Base-by-base conservation (phyloP, 1,139 yeast species). In the Geotrichum siamense region DNA sequence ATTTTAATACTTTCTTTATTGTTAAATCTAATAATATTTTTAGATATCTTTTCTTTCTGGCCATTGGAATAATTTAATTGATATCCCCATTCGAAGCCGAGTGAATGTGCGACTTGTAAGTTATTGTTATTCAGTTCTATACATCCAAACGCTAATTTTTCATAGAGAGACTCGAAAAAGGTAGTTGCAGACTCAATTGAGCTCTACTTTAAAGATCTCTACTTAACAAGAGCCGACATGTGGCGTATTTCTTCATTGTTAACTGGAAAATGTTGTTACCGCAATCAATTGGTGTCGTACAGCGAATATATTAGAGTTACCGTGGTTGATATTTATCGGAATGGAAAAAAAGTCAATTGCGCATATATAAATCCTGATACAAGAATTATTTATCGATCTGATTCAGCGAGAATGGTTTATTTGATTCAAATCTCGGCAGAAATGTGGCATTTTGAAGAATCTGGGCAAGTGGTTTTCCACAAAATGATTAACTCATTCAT, bases 371-470 rank as follows among this genome's bases (percentile, higher is more conserved):
- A 89, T 2, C 76, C 76, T 13, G 71, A 76, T 27, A 89, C 98
- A 3, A 81, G 81, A 53, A 68, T 91, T 16, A 84, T 87, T 0
- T 91, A 83, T 58, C 71, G 98, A 41, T 85, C 96, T 1, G 96
- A 91, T 55, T 81, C 95, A 38, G 94, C 97, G 1, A 76, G 84
- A 47, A 67, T 89, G 48, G 75, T 87, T 10, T 84, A 89, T 40
- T 70, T 93, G 50, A 78, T 93, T 42, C 98, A 93, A 60, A 76
- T 89, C 53, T 84, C 96, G 1, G 73, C 82, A 33, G 99, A 93
- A 58, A 93, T 91, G 96, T 93, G 97, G 94, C 87, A 89, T 59
- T 93, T 93, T 62, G 97, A 91, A 63, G 96, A 89, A 58, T 83
- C 82, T 54, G 98, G 98, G 0, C 97, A 89, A 57, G 83, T 89